These are phyloP conservation scores for Haplosporangium sp. DNA, from an alignment of 371 early-diverging fungal species.

Conservation along the genomic window DNA sequence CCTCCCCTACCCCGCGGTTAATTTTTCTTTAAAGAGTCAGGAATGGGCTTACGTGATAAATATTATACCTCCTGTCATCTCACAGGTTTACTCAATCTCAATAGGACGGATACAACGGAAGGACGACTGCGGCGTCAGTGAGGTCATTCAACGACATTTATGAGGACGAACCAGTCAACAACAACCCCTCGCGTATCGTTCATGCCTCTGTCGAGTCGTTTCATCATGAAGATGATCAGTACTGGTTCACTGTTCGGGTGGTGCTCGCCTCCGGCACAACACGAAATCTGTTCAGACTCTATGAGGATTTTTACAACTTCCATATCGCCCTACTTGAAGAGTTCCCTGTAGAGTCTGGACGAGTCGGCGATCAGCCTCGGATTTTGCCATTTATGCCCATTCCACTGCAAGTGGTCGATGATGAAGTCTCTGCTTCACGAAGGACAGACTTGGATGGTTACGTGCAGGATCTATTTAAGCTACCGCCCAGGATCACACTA, in stretches of 20 bases:
- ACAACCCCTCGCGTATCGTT: conserved; percentile 36
- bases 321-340: conserved; percentile 81
- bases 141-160: conserved; percentile 19
- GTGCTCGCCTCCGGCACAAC: conserved; percentile 61
- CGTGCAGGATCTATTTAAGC: conserved; percentile 68
- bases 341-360: conserved; percentile 82
- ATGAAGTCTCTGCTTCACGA: conserved; percentile 69
- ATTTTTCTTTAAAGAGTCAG: too few relatives aligned
- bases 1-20: too few relatives aligned
- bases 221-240: conserved; percentile 72
- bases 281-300: conserved; percentile 74
- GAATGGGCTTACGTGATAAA: conserved; percentile 23
- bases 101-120: conserved; percentile 22
- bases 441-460: conserved; percentile 75
- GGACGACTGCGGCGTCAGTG: conserved; percentile 1
- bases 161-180: conserved; percentile 4
- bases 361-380: conserved; percentile 65
- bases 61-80: conserved; percentile 1
- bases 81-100: neutral
- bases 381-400: conserved; percentile 85
- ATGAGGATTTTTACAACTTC: conserved; percentile 86
- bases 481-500: conserved; percentile 71
- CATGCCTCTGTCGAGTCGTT: conserved; percentile 69
- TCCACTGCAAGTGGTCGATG: conserved; percentile 67
- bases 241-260: conserved; percentile 76